Evolutionary conservation across 78 protist species (phyloP), one percentile per base, ranked within the genome.

Genomic region (Planoprotostelium fungivorum): DNA sequence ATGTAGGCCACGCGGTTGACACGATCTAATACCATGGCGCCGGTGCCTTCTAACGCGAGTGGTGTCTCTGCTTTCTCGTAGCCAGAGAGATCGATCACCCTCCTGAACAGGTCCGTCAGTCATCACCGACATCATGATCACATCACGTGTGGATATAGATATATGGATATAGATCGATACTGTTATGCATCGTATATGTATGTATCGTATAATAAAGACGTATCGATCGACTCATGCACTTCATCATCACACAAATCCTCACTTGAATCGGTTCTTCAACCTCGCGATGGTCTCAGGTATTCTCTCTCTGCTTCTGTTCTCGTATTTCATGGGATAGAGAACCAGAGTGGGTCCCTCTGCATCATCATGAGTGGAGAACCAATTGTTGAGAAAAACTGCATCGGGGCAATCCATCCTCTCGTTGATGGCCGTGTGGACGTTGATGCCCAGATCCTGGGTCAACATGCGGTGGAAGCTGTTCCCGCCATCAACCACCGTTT

Each of bases 281-380:
- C 34, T 87, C 29, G 73, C 89, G 25, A 91, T 91, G 63, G 89
- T 92, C 38, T 92, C 94, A 0, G 37, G 83, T 35, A 91, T 85
- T n/a, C 94, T n/a, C 37, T 92, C 92, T n/a, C 88, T 39, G 36
- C 92, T 38, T 85, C 86, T 89, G 28, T 87, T 25, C 35, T n/a
- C 86, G 37, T 63, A 28, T 37, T 88, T 28, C 37, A 92, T 36
- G 35, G 94, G 94, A 37, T 92, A 92, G 9, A 92, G n/a, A 0
- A 92, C 94, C 10, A 92, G 83, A 0, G 89, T 89, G 28, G 84
- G 28, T 16, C 87, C 34, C 63, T 92, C 94, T 1, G 23, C 86
- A 35, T n/a, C 87, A n/a, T 85, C 38, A 84, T 92, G 94, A 10
- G 94, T 92, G 28, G 94, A 92, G 84, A 92, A 92, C 94, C 94